Base-by-base conservation (phyloP, 202 grass and related monocot genomes). In the Setaria italica region DNA sequence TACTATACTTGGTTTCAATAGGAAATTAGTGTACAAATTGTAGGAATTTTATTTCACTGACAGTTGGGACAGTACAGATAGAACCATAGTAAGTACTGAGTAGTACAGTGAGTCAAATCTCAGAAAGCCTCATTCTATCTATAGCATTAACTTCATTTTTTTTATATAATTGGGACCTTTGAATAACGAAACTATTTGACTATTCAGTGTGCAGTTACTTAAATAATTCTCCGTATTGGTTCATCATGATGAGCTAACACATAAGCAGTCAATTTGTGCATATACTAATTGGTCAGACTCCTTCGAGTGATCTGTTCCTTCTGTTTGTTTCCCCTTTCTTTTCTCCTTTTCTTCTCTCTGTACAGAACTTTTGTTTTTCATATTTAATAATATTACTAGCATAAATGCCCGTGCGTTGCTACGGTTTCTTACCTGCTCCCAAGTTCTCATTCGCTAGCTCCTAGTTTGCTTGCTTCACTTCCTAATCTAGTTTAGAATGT, bases 1-100 rank as follows among this genome's bases (percentile, higher is more conserved):
- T 66, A 59, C 33, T 59, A 20, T 78, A 54, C 73, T 71, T 33
- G 10, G 16, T 75, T 82, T 72, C 29, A 15, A 4, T 76, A 80
- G 64, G 48, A 53, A 25, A n/a, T 54, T 17, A 51, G 11, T 67
- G 6, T 80, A 16, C 62, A 68, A 20, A 67, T 39, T 25, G 10
- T 55, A 9, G 17, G 19, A 3, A 56, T 11, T 51, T 53, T n/a
- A 43, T 5, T 47, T 48, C 14, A 47, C 15, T 78, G 41, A 9
- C 4, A 43, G 13, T 4, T 62, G 20, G 58, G 47, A 21, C 32
- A 72, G 14, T 77, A 21, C 48, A 48, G 0, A 25, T 25, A 25
- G 25, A 25, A 20, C 5, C 20, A 66, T 67, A 72, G 0, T 16
- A 75, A 25, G 25, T 25, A 41, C 39, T 41, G 6, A 63, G 13